Base-by-base conservation (phyloP, 2,329 filamentous ascomycete species). In the Trichoderma citrinoviride region DNA sequence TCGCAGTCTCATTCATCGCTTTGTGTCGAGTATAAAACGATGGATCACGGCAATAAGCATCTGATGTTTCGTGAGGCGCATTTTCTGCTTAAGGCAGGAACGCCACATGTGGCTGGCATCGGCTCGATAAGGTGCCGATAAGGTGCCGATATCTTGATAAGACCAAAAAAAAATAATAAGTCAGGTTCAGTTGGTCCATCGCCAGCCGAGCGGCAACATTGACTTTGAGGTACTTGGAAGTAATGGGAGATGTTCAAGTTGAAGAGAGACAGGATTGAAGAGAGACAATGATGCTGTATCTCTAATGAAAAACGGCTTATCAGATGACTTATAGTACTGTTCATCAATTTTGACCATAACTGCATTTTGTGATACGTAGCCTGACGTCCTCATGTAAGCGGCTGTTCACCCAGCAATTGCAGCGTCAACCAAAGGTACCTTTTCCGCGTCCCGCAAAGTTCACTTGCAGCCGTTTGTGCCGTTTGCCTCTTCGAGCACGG, bases 71-170 rank as follows among this genome's bases (percentile, higher is more conserved):
- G 58, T 62, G 58, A 62, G 58, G 49, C 58, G 49, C 37, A 62
- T 8, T 25, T 62, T 61, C 49, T n/a, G 40, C 14, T 40, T 6
- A n/a, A 19, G 17, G 12, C 27, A 19, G 17, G 12, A 7, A 50
- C 58, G 58, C 58, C 58, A 62, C 58, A 54, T 46, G 58, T 62
- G 58, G 58, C 7, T 15, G 40, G 37, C 12, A 49, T 27, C 15
- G 21, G 33, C n/a, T 25, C 33, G 47, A 25, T 53, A 46, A 25
- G 17, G 49, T 41, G 19, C 15, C 29, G 27, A 37, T 19, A 41
- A 14, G n/a, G 8, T 25, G 21, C 46, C 14, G 43, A 21, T 58
- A 25, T 14, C 17, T 5, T 25, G 57, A 61, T 60, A 60, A 58
- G 33, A 12, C 21, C 23, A 33, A 27, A 25, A 37, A 40, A 25